These are phyloP conservation scores for Lasiodiplodia sp. DNA, from an alignment of 2,329 filamentous ascomycete genomes.

Conservation along the genomic window DNA sequence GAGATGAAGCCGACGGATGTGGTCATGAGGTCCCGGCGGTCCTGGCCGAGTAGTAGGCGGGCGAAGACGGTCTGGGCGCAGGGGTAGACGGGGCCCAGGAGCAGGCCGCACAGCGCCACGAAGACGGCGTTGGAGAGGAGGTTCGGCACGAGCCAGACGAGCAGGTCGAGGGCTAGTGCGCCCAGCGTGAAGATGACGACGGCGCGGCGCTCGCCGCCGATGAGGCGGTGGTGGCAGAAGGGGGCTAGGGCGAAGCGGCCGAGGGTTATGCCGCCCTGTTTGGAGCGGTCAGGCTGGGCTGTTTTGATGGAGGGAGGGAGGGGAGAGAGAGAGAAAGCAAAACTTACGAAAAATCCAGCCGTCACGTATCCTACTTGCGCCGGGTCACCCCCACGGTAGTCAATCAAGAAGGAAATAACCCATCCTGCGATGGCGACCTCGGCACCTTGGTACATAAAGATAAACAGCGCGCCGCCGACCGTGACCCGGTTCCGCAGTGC, in stretches of 20 bases:
- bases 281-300: too few relatives aligned
- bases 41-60: constrained; percentile 62
- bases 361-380: constrained; percentile 80
- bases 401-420: constrained; percentile 86
- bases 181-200: constrained; percentile 70
- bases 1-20: constrained; percentile 72
- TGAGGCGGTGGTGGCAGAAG: constrained; percentile 61
- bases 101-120: constrained; percentile 69
- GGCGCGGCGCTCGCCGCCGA: constrained; percentile 73
- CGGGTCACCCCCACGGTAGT: constrained; percentile 73
- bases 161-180: constrained; percentile 72
- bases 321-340: background rate
- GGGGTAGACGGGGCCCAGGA: constrained; percentile 82
- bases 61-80: constrained; percentile 72
- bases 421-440: constrained; percentile 86
- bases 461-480: constrained; percentile 78
- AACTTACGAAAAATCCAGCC: constrained; percentile 68
- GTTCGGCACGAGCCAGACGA: constrained; percentile 81
- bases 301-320: background rate
- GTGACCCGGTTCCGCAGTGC: constrained; percentile 66
- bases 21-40: constrained; percentile 62
- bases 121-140: constrained; percentile 62
- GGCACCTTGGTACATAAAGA: constrained; percentile 85
- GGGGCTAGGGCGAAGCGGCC: constrained; percentile 76
- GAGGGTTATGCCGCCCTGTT: constrained; percentile 75